A percentile compares a stretch with the other conserved stretches of the same genome.
Conservation (phyloP, 2,329 filamentous ascomycete genomes). For the Monosporascus sp. region DNA sequence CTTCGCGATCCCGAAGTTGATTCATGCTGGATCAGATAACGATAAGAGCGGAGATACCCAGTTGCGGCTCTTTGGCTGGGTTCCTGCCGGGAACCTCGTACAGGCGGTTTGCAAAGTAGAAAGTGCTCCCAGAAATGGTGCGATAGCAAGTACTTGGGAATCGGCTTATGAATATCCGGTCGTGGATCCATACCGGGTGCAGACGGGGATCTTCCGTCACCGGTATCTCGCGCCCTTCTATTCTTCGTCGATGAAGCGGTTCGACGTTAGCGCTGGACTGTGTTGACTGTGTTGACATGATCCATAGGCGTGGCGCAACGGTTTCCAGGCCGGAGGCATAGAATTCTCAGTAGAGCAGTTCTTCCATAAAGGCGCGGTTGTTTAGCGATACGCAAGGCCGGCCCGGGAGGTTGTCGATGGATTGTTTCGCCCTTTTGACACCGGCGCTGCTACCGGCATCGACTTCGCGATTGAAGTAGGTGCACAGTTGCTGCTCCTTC, state of each 20-base stretch:
- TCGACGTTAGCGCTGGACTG: conserved; percentile 4
- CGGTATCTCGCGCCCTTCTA: conserved; percentile 6
- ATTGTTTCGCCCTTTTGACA: too few species aligned
- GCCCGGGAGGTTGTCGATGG: too few species aligned
- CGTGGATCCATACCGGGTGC: conserved; percentile 12
- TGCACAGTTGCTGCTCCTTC: too few species aligned
- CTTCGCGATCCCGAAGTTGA: conserved; percentile 6
- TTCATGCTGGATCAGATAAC: conserved; percentile 4
- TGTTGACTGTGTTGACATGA: conserved; percentile 14
- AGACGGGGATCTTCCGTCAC: conserved; percentile 9
- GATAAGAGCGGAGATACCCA: conserved; percentile 11
- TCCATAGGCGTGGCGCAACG: conserved; percentile 9
- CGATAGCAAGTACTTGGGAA: conserved; percentile 9
- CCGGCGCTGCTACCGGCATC: too few species aligned
- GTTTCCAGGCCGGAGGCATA: background rate
- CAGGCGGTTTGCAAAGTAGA: background rate
- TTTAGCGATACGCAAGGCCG: too few species aligned
- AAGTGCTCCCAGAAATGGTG: conserved; percentile 8
- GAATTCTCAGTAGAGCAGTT: too few species aligned
- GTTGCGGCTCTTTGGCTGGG: background rate
- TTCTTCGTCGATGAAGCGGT: conserved; percentile 6
- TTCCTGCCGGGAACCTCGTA: background rate
- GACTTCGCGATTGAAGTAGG: too few species aligned
- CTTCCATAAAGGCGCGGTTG: too few species aligned
- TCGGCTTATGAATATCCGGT: conserved; percentile 10